phyloP scores from a whole-genome alignment of 306 rosid genomes.

The Cicer cuneatum region DNA sequence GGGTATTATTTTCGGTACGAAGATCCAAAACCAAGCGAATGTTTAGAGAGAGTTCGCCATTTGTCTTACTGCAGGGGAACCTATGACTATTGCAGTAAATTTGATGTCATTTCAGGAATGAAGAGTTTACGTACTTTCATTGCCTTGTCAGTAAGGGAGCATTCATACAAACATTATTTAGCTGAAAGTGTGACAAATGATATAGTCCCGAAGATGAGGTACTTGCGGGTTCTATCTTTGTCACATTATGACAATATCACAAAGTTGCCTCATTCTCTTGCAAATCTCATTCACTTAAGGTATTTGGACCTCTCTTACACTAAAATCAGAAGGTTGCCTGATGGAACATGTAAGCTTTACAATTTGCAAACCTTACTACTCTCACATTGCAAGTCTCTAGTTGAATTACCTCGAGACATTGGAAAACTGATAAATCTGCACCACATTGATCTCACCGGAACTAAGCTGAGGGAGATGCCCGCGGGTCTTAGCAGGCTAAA shows the following conservation, averaged over 20 bases:
- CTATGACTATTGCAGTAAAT: conserved; percentile 7
- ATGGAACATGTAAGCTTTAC: conserved; percentile 2
- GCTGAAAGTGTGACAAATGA: not conserved
- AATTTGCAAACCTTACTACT: conserved; percentile 49
- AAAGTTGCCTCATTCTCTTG: conserved; percentile 22
- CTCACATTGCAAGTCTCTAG: not conserved
- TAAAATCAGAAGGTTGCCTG: not conserved
- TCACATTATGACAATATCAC: not conserved
- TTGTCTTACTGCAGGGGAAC: not conserved
- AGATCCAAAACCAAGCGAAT: not conserved
- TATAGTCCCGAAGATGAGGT: not conserved
- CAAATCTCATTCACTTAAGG: conserved; percentile 30
- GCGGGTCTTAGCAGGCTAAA: not conserved
- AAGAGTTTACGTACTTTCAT: conserved; percentile 20
- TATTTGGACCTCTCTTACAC: conserved; percentile 18
- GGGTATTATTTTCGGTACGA: conserved; percentile 25
- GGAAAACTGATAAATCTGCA: conserved; percentile 12
- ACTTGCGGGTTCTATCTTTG: conserved; percentile 31
- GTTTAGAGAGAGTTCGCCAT: conserved; percentile 33
- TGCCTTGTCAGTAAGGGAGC: not conserved
- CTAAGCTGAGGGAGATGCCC: conserved; percentile 26
- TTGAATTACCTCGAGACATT: not conserved
- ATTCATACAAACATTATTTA: not conserved
- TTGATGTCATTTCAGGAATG: not conserved
- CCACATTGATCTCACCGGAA: not conserved